Evolutionary conservation across 2,329 filamentous ascomycete genomes (phyloP).

Genomic region (Lomentospora prolificans): DNA sequence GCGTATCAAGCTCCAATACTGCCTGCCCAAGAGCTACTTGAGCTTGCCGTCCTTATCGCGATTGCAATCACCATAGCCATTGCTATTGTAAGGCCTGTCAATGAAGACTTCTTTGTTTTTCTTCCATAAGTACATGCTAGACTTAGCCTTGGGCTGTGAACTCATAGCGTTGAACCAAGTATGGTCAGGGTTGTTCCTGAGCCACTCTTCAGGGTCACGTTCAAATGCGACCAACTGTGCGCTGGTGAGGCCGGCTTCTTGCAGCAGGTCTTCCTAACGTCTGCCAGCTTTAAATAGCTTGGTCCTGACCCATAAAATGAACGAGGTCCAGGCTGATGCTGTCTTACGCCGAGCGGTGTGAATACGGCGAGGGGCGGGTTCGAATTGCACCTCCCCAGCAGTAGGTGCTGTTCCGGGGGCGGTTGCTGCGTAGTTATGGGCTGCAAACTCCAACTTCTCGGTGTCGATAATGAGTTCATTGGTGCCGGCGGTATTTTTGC

Average conservation of each 20-base stretch:
- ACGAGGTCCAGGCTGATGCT: conserved; percentile 51
- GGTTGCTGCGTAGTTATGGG: conserved; percentile 36
- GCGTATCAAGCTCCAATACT: neutral
- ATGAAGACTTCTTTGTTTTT: neutral
- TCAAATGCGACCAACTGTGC: neutral
- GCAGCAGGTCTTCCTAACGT: conserved; percentile 20
- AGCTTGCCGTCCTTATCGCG: neutral
- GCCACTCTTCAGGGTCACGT: neutral
- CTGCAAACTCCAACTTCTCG: conserved; percentile 36
- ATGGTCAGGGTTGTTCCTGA: neutral
- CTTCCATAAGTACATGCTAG: neutral
- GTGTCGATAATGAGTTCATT: conserved; percentile 15
- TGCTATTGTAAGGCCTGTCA: neutral
- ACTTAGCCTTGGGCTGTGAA: neutral
- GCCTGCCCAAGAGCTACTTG: neutral
- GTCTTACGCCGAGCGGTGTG: conserved; percentile 49
- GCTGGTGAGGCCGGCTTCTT: neutral
- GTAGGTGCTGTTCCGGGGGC: conserved; percentile 20
- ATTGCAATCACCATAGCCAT: neutral
- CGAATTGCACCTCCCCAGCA: conserved; percentile 32
- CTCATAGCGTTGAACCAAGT: neutral
- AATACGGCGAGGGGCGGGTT: conserved; percentile 25
- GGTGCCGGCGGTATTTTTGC: conserved; percentile 17
- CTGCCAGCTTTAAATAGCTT: conserved; percentile 30
- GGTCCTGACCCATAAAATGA: conserved; percentile 56